These are phyloP conservation scores for Ophiostoma ulmi DNA, from an alignment of 2,329 filamentous ascomycete species.

Conservation along the genomic window DNA sequence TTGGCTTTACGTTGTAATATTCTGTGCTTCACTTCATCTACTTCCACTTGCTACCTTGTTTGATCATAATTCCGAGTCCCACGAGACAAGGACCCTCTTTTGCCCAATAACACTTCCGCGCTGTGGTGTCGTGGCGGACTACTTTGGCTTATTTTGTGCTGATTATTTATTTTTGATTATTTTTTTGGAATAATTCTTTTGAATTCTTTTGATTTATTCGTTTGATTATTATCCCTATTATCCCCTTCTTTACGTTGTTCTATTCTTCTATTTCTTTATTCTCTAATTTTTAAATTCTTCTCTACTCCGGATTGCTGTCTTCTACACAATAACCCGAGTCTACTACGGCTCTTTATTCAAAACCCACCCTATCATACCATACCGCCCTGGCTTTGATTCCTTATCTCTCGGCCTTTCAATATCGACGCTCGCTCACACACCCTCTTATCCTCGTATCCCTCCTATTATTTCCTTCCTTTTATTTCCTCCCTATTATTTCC, in stretches of 20 bases:
- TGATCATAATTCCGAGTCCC: neutral
- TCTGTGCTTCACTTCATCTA: neutral
- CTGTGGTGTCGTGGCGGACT: neutral
- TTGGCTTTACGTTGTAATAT: neutral
- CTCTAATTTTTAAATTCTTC: neutral
- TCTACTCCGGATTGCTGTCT: neutral
- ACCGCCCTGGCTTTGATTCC: neutral
- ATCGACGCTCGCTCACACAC: slow-evolving; percentile 12
- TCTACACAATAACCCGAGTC: neutral
- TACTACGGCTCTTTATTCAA: neutral
- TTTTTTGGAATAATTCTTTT: neutral
- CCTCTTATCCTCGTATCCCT: neutral
- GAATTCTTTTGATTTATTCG: neutral
- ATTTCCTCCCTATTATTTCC: neutral
- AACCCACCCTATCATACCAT: slow-evolving; percentile 3
- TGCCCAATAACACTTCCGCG: neutral
- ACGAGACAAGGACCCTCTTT: slow-evolving; percentile 9
- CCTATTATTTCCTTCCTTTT: neutral
- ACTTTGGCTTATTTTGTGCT: neutral
- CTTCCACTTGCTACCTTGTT: neutral
- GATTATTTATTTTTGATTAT: neutral
- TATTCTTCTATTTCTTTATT: neutral
- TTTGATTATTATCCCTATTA: neutral
- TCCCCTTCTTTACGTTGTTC: neutral
- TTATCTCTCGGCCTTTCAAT: slow-evolving; percentile 13